phyloP scores from a whole-genome alignment of 352 stramenopile genomes.

The Pythium biforme region DNA sequence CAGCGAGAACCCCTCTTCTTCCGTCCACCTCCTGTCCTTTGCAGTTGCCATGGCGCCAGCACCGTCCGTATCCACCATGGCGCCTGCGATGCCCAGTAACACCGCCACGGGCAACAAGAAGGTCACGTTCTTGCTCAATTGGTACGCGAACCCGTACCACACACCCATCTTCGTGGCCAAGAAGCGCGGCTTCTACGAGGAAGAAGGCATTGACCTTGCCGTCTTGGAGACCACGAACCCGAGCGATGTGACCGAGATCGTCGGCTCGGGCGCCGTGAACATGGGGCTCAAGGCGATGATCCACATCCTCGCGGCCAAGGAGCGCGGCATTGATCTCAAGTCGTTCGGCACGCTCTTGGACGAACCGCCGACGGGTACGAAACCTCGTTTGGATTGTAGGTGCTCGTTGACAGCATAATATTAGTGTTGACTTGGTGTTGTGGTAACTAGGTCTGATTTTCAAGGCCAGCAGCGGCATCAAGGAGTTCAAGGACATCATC shows the following conservation, averaged over 20 bases:
- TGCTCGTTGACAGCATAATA: no score
- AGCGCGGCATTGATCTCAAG: slow-evolving; percentile 46
- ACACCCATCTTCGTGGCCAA: slow-evolving; percentile 56
- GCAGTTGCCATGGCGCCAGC: neutral
- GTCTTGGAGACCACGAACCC: slow-evolving; percentile 53
- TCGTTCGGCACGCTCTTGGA: slow-evolving; percentile 48
- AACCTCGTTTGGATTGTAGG: neutral
- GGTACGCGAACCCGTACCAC: slow-evolving; percentile 56
- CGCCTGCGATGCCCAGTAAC: slow-evolving; percentile 27
- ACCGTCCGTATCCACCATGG: slow-evolving; percentile 24
- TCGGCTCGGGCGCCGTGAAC: slow-evolving; percentile 44
- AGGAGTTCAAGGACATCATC: slow-evolving; percentile 52
- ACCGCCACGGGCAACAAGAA: slow-evolving; percentile 33
- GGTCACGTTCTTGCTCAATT: slow-evolving; percentile 51
- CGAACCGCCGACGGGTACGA: slow-evolving; percentile 40
- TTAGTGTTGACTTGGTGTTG: neutral
- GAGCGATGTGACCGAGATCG: slow-evolving; percentile 52
- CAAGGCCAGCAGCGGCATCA: slow-evolving; percentile 51
- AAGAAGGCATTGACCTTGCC: slow-evolving; percentile 50
- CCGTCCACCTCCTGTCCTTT: no score
- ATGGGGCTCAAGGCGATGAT: slow-evolving; percentile 57
- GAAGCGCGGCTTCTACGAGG: slow-evolving; percentile 49
- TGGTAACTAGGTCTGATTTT: slow-evolving; percentile 42
- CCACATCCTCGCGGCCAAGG: slow-evolving; percentile 49
- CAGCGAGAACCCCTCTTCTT: neutral